Base-by-base conservation (phyloP, 768 basidiomycete species). In the Atractiella rhizophila region DNA sequence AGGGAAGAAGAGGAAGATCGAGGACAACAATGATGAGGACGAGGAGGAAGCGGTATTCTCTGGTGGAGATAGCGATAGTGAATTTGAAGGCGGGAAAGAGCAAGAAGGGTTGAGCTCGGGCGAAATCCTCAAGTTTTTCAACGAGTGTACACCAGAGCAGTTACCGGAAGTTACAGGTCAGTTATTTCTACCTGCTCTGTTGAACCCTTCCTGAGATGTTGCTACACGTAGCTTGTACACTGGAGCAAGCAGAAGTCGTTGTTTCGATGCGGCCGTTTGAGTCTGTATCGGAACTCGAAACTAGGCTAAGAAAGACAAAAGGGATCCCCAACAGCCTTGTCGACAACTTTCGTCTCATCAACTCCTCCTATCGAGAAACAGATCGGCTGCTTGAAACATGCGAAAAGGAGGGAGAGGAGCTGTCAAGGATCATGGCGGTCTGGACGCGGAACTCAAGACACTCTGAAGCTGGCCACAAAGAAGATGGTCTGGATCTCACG, bases 321-420 rank as follows among this genome's bases (percentile, higher is more conserved):
- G 86, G 88, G 18, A 73, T 98, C 52, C 85, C 82, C 46, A 67
- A 78, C 45, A 71, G 76, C 42, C 66, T 96, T 57, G 81, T 96
- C 56, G 82, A 88, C 53, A 82, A 86, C 49, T 85, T 79, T 56
- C 21, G 18, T 9, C 42, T 43, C 10, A 42, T 15, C 8, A 16
- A 10, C 13, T 27, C 18, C 15, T n/a, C 59, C 4, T 94, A 88
- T 53, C 71, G 72, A 10, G 70, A 74, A 28, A 85, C 96, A 41
- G 91, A 98, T 57, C 69, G 65, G 46, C 74, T 94, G 48, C 69
- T 98, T 12, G 71, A 73, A 57, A 71, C 76, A 40, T 96, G 88
- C 57, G 85, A 94, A 59, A 62, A 65, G 40, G 82, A 85, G 51
- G 88, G 86, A 16, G 63, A 68, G 2, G 64, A 69, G 41, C 67